phyloP scores from a whole-genome alignment of 1,284 basidiomycete species.

The Cutaneotrichosporon mucoides region DNA sequence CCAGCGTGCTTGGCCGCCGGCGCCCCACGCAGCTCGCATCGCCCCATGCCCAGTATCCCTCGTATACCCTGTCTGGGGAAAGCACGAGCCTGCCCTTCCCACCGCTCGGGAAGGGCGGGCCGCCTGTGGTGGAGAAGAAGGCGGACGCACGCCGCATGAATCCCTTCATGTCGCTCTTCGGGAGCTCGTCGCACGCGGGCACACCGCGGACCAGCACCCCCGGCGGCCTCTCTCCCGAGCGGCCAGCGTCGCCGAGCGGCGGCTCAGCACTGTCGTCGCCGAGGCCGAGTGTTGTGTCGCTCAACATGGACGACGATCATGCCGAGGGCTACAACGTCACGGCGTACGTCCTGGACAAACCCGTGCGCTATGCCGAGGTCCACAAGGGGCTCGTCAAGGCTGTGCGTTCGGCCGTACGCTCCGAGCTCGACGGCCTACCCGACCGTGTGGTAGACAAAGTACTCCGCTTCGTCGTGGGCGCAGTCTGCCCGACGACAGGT shows the following conservation, averaged over 20 bases:
- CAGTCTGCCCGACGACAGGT: constrained; percentile 20
- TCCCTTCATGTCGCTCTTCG: constrained; percentile 46
- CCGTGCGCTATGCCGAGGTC: constrained; percentile 52
- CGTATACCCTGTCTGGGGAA: constrained; percentile 55
- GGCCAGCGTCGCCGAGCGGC: constrained; percentile 47
- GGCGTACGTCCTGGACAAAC: constrained; percentile 42
- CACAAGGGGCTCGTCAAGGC: constrained; percentile 60
- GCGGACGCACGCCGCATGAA: constrained; percentile 36
- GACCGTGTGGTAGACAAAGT: constrained; percentile 65
- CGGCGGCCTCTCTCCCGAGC: constrained; percentile 11
- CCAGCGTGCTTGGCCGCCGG: constrained; percentile 35
- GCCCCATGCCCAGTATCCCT: constrained; percentile 53
- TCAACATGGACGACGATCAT: constrained; percentile 24
- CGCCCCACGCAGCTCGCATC: constrained; percentile 34
- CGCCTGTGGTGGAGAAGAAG: constrained; percentile 13
- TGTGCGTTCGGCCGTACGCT: constrained; percentile 59
- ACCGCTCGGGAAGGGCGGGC: constrained; percentile 46
- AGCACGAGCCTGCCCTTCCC: constrained; percentile 63
- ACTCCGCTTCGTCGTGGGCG: constrained; percentile 36
- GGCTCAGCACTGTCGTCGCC: constrained; percentile 23
- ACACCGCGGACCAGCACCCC: not conserved
- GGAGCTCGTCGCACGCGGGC: constrained; percentile 15
- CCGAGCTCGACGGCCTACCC: constrained; percentile 54
- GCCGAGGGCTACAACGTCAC: constrained; percentile 41
- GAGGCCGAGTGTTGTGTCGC: constrained; percentile 25